These are phyloP conservation scores for Neonothopanus nambi DNA, from an alignment of 1,284 basidiomycete species.

Conservation along the genomic window DNA sequence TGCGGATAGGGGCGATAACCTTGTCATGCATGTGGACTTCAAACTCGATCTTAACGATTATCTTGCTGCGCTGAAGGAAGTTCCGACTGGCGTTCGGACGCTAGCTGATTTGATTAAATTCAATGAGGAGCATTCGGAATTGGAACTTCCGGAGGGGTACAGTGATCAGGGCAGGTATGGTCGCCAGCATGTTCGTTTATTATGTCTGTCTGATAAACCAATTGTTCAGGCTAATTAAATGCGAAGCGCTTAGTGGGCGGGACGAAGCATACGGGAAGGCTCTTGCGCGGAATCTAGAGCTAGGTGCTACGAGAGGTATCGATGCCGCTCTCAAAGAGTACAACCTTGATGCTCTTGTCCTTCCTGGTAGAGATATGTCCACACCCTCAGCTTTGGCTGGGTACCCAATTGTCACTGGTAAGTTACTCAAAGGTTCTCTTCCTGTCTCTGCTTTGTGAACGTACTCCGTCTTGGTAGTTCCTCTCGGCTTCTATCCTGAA, in stretches of 20 bases:
- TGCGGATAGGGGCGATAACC: slow-evolving; percentile 45
- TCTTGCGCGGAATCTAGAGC: slow-evolving; percentile 49
- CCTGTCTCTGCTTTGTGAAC: neutral
- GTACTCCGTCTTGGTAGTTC: slow-evolving; percentile 38
- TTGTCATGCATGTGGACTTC: slow-evolving; percentile 57
- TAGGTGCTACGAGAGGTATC: slow-evolving; percentile 58
- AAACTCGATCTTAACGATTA: slow-evolving; percentile 57
- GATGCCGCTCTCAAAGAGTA: slow-evolving; percentile 52
- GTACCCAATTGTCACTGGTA: slow-evolving; percentile 60
- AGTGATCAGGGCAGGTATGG: slow-evolving; percentile 44
- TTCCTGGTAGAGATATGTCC: slow-evolving; percentile 52
- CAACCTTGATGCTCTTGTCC: slow-evolving; percentile 57
- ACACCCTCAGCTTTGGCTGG: slow-evolving; percentile 55
- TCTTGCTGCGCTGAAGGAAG: slow-evolving; percentile 40
- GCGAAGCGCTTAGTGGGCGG: slow-evolving; percentile 48
- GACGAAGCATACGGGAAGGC: slow-evolving; percentile 49
- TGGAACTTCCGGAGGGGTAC: slow-evolving; percentile 51
- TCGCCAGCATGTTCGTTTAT: neutral
- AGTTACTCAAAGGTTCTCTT: slow-evolving; percentile 3
- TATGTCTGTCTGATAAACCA: neutral
- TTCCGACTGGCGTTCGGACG: slow-evolving; percentile 54
- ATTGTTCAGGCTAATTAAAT: slow-evolving; percentile 40
- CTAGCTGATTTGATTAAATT: slow-evolving; percentile 59
- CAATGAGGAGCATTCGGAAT: slow-evolving; percentile 45
- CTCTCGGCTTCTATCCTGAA: slow-evolving; percentile 60